phyloP scores from a whole-genome alignment of 2,329 filamentous ascomycete genomes.

The Pseudogymnoascus sp. region DNA sequence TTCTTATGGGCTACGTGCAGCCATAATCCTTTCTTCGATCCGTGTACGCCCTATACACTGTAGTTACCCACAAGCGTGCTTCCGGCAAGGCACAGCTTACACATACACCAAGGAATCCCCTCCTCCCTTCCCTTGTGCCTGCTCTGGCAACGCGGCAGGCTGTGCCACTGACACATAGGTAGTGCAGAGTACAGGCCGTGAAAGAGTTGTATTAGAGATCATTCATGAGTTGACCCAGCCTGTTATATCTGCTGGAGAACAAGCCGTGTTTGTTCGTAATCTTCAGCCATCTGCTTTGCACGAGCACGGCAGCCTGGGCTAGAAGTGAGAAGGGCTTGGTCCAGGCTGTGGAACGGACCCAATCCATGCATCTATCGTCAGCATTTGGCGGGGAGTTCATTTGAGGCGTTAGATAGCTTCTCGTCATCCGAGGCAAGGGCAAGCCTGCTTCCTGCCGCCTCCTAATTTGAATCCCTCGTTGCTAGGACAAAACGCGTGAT shows the following conservation, averaged over 20 bases:
- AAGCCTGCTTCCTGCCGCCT: background rate
- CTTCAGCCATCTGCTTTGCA: background rate
- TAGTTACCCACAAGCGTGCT: background rate
- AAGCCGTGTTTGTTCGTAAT: background rate
- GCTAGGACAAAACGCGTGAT: background rate
- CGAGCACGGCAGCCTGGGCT: background rate
- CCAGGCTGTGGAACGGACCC: slow-evolving; percentile 1
- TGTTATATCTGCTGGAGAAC: background rate
- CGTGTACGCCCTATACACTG: background rate
- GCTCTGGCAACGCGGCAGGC: background rate
- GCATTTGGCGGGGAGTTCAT: background rate
- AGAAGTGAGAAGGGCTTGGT: slow-evolving; percentile 2
- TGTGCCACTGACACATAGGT: background rate
- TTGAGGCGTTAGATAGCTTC: slow-evolving; percentile 1
- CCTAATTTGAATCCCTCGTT: background rate
- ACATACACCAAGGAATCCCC: background rate
- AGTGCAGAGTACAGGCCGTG: background rate
- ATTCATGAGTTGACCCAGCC: background rate
- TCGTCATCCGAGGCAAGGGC: background rate
- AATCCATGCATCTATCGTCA: background rate
- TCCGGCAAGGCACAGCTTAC: slow-evolving; percentile 3
- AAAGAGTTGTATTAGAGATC: background rate
- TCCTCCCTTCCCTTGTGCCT: background rate
- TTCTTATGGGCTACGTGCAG: slow-evolving; percentile 2
- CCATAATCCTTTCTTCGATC: slow-evolving; percentile 1